Percentiles rank a stretch among this genome's conserved stretches.
Conservation (phyloP, 129 eudicot genomes). For the Centella asiatica region DNA sequence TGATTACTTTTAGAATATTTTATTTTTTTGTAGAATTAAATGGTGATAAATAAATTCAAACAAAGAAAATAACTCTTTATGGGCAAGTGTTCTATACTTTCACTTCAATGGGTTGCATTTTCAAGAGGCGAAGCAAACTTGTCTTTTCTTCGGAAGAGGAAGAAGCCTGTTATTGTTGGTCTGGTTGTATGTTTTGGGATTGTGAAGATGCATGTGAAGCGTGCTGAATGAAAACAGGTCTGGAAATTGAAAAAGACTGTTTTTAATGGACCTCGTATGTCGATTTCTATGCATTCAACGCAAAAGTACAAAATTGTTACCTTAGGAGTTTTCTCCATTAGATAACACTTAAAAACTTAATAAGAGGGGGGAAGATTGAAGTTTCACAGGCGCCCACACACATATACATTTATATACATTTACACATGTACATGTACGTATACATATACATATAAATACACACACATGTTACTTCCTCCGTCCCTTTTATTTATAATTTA, state of each 20-base stretch:
- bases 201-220: constrained; percentile 24
- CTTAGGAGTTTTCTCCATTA: constrained; percentile 5
- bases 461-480: too few relatives aligned
- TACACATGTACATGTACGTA: too few relatives aligned
- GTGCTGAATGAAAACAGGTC: constrained; percentile 14
- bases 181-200: constrained; percentile 25
- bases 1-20: too few relatives aligned
- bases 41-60: too few relatives aligned
- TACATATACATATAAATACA: too few relatives aligned
- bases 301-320: neutral
- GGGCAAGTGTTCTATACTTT: neutral
- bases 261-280: constrained; percentile 17
- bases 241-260: constrained; percentile 12
- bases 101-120: neutral
- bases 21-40: too few relatives aligned
- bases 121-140: neutral
- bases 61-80: too few relatives aligned
- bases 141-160: neutral
- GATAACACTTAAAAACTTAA: too few relatives aligned
- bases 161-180: neutral
- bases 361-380: too few relatives aligned
- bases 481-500: too few relatives aligned
- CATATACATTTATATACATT: too few relatives aligned
- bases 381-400: too few relatives aligned
- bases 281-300: constrained; percentile 12